These are phyloP conservation scores for Nakaseomyces delphensis DNA, from an alignment of 1,139 yeast species.

Conservation along the genomic window DNA sequence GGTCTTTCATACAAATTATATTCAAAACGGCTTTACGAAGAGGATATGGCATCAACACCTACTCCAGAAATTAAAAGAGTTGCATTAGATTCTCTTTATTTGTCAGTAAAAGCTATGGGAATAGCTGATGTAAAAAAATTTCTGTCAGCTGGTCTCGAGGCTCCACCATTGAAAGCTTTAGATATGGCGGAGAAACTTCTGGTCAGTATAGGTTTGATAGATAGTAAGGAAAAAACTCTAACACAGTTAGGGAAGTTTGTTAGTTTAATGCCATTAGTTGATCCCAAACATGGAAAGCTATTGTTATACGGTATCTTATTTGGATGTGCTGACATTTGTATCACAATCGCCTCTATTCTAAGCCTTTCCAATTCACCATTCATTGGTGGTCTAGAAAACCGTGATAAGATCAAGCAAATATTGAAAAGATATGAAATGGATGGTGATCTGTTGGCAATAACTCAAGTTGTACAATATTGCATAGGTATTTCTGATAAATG, in stretches of 20 bases:
- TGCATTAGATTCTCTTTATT: conserved; percentile 70
- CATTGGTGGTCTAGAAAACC: conserved; percentile 48
- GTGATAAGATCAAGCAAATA: conserved; percentile 52
- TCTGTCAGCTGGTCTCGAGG: conserved; percentile 67
- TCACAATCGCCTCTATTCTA: conserved; percentile 66
- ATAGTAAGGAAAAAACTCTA: conserved; percentile 40
- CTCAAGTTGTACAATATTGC: conserved; percentile 49
- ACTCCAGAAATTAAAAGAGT: conserved; percentile 84
- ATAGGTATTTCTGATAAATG: conserved; percentile 26
- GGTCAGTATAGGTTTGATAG: conserved; percentile 64
- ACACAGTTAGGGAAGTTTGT: conserved; percentile 78
- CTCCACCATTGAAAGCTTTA: conserved; percentile 56
- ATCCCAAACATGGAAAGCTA: conserved; percentile 75
- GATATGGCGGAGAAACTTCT: conserved; percentile 54
- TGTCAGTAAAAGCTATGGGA: conserved; percentile 86
- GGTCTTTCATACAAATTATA: conserved; percentile 80
- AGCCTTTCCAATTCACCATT: conserved; percentile 66
- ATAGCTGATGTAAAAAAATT: conserved; percentile 61
- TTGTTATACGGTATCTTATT: conserved; percentile 71
- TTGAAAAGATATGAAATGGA: conserved; percentile 37
- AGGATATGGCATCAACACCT: conserved; percentile 59
- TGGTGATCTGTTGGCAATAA: conserved; percentile 72
- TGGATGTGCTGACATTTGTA: conserved; percentile 70
- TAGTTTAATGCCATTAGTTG: conserved; percentile 71
- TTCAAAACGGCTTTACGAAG: conserved; percentile 49